phyloP scores from a whole-genome alignment of 2,329 filamentous ascomycete genomes.

The Phyllosticta ampelicida region DNA sequence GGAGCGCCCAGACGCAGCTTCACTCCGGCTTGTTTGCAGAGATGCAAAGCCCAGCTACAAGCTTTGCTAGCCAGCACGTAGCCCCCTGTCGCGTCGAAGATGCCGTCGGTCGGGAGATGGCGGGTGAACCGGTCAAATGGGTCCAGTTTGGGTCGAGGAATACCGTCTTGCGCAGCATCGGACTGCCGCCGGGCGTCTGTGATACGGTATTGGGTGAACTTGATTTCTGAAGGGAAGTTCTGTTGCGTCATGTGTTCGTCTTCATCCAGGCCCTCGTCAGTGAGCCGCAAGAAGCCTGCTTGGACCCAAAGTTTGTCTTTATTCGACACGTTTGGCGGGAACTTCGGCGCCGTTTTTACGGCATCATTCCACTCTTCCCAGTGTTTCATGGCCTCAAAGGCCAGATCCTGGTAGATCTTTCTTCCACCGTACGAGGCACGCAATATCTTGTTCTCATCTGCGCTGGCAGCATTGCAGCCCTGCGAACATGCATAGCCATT shows the following conservation, averaged over 20 bases:
- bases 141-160: slow-evolving; percentile 6
- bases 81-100: slow-evolving; percentile 37
- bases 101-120: slow-evolving; percentile 1
- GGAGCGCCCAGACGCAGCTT: slow-evolving; percentile 29
- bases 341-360: neutral
- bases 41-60: slow-evolving; percentile 36
- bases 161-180: neutral
- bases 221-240: slow-evolving; percentile 16
- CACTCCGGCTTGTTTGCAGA: slow-evolving; percentile 32
- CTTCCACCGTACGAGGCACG: slow-evolving; percentile 47
- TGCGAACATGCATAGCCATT: slow-evolving; percentile 3
- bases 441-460: slow-evolving; percentile 45
- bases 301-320: slow-evolving; percentile 15
- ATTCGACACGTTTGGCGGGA: neutral
- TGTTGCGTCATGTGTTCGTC: slow-evolving; percentile 16
- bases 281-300: slow-evolving; percentile 16
- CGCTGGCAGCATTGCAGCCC: slow-evolving; percentile 10
- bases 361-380: slow-evolving; percentile 10
- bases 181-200: slow-evolving; percentile 12
- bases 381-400: slow-evolving; percentile 6
- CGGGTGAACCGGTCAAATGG: slow-evolving; percentile 1
- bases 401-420: slow-evolving; percentile 10
- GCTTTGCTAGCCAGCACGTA: slow-evolving; percentile 37
- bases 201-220: slow-evolving; percentile 19
- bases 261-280: slow-evolving; percentile 12